phyloP scores from a whole-genome alignment of 768 basidiomycete genomes.

The Sarcodon aspratus region DNA sequence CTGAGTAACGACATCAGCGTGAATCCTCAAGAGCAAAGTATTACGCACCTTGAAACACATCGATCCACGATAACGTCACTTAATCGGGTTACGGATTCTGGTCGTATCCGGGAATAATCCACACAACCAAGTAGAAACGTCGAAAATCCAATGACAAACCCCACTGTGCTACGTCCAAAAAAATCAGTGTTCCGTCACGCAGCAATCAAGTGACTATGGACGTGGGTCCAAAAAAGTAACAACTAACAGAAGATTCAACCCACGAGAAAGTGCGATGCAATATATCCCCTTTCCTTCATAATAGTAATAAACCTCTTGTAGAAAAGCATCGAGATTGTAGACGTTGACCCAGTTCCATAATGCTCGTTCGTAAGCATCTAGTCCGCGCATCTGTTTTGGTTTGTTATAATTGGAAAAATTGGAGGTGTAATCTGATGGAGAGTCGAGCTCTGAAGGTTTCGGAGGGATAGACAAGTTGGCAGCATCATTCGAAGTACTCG shows the following conservation, averaged over 20 bases:
- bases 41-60: constrained; percentile 68
- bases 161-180: constrained; percentile 62
- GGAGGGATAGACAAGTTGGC: constrained; percentile 38
- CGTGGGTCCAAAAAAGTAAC: constrained; percentile 4
- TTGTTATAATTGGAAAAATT: constrained; percentile 8
- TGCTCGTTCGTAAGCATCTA: constrained; percentile 83
- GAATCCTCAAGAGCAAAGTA: not conserved
- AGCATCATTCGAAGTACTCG: constrained; percentile 20
- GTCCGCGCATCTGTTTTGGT: constrained; percentile 46
- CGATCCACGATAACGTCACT: constrained; percentile 72
- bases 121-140: constrained; percentile 93
- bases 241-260: constrained; percentile 90
- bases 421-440: constrained; percentile 18
- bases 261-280: constrained; percentile 82
- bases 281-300: constrained; percentile 97
- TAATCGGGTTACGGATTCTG: constrained; percentile 54
- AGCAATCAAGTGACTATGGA: constrained; percentile 5
- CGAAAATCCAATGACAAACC: constrained; percentile 97
- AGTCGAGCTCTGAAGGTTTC: constrained; percentile 52
- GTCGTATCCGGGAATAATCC: constrained; percentile 75
- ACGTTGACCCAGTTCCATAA: constrained; percentile 99
- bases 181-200: constrained; percentile 14
- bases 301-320: constrained; percentile 92
- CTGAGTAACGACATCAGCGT: constrained; percentile 24
- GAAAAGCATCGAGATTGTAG: constrained; percentile 89